Base-by-base conservation (phyloP, 2,329 filamentous ascomycete species). In the Teratosphaeria zuluensis region DNA sequence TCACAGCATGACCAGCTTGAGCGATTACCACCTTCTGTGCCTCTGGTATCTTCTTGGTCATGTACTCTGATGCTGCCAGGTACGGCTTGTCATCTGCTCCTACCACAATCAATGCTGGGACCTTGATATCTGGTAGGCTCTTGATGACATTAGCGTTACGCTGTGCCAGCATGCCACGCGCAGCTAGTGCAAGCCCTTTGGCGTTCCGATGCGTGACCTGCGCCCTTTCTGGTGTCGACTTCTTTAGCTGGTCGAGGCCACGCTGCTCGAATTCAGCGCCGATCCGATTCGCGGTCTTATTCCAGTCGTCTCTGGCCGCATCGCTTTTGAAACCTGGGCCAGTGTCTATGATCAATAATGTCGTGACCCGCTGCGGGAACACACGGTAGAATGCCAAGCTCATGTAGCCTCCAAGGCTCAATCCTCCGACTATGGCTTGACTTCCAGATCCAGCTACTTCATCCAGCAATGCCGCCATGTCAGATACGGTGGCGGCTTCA, bases 371-470 rank as follows among this genome's bases (percentile, higher is more conserved):
- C 19, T 63, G 38, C 1, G 66, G 61, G 58, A 68, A 62, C 33
- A 61, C 59, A 11, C 62, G 60, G 33, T 66, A 65, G 57, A 68
- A 68, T 4, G 66, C 65, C 54, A 68, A 56, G 28, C 64, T 66
- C 66, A 68, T 68, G 53, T 68, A 68, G 11, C 67, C 66, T 16
- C 67, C 67, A 7, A 69, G 61, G 53, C 63, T 65, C 28, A 68
- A 56, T 16, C 67, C 65, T 19, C 67, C 66, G 9, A 69, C 60
- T 9, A 69, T 64, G 2, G 65, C 65, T 24, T 53, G 56, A 14
- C 56, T 61, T 4, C 59, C 58, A 5, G 46, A 12, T 19, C 62
- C 63, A 56, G 63, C 63, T 11, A 64, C 63, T 30, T 60, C 42
- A 33, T 65, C 63, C 7, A 69, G 62, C 11, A 69, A 59, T 14